Conservation (phyloP, 1,284 basidiomycete species). For the Pyrrhoderma lamaoense region DNA sequence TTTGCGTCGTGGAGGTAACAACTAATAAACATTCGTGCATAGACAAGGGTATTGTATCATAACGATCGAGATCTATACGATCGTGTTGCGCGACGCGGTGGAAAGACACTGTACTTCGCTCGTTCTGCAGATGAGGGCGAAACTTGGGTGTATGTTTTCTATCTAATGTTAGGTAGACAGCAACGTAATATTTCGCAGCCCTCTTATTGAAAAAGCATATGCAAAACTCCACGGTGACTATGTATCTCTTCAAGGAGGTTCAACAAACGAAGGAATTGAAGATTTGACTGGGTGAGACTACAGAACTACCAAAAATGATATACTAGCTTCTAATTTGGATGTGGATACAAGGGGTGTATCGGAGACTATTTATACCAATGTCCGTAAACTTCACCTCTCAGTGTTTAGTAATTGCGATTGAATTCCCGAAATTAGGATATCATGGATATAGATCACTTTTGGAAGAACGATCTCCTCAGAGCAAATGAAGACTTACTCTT, state of each 20-base stretch:
- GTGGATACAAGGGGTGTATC: conserved; percentile 35
- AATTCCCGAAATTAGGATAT: conserved; percentile 24
- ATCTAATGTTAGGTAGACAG: not conserved
- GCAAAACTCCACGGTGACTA: conserved; percentile 48
- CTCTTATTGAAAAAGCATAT: conserved; percentile 49
- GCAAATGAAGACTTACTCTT: conserved; percentile 42
- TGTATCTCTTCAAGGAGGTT: conserved; percentile 34
- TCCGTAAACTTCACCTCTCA: conserved; percentile 18
- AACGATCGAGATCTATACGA: conserved; percentile 40
- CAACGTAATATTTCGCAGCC: conserved; percentile 19
- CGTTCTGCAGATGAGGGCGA: conserved; percentile 38
- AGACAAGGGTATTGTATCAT: conserved; percentile 37
- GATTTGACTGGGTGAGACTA: conserved; percentile 39
- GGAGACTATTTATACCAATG: conserved; percentile 33
- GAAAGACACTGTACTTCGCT: conserved; percentile 45
- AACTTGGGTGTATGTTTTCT: conserved; percentile 36
- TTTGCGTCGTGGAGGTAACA: not conserved
- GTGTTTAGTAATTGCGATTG: not conserved
- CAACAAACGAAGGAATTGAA: conserved; percentile 38
- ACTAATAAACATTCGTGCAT: conserved; percentile 24
- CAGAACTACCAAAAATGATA: not conserved
- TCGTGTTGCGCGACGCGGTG: conserved; percentile 36
- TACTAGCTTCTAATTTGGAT: not conserved
- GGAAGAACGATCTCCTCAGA: conserved; percentile 23
- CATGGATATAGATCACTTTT: conserved; percentile 24